phyloP scores from a whole-genome alignment of 768 basidiomycete genomes.

The Pleurotus djamor region DNA sequence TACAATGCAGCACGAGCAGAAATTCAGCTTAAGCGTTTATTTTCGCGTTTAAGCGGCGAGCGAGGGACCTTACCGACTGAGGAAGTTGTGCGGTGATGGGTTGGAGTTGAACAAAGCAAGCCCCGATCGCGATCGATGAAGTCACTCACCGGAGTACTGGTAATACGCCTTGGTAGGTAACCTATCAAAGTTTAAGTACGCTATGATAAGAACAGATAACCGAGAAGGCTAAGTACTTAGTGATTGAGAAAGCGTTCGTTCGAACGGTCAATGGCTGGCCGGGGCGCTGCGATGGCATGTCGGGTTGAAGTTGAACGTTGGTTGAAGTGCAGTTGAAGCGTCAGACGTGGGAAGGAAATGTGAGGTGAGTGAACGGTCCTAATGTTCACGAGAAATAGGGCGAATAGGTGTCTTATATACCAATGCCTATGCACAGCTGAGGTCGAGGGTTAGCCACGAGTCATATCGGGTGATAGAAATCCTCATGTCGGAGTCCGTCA shows the following conservation, averaged over 20 bases:
- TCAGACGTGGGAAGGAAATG: too few relatives aligned
- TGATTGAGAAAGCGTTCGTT: slow-evolving; percentile 27
- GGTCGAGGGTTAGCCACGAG: background rate
- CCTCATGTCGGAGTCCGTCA: background rate
- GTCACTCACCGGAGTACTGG: slow-evolving; percentile 25
- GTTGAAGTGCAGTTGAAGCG: background rate
- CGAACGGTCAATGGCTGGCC: slow-evolving; percentile 14
- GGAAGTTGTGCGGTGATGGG: background rate
- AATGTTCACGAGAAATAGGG: too few relatives aligned
- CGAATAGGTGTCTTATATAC: too few relatives aligned
- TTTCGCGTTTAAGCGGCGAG: background rate
- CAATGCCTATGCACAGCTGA: too few relatives aligned
- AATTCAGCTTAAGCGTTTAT: background rate
- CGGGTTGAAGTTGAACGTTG: background rate
- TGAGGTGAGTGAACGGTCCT: too few relatives aligned
- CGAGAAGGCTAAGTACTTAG: slow-evolving; percentile 12
- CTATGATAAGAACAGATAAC: background rate
- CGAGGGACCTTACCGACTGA: slow-evolving; percentile 10
- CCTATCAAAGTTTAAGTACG: slow-evolving; percentile 9
- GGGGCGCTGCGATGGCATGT: background rate
- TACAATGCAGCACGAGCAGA: background rate
- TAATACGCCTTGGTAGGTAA: slow-evolving; percentile 22
- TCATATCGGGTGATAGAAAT: background rate
- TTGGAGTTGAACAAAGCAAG: background rate
- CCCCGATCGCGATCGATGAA: background rate